These are phyloP conservation scores for Mucor lusitanicus DNA, from an alignment of 371 early-diverging fungal genomes.

Conservation along the genomic window DNA sequence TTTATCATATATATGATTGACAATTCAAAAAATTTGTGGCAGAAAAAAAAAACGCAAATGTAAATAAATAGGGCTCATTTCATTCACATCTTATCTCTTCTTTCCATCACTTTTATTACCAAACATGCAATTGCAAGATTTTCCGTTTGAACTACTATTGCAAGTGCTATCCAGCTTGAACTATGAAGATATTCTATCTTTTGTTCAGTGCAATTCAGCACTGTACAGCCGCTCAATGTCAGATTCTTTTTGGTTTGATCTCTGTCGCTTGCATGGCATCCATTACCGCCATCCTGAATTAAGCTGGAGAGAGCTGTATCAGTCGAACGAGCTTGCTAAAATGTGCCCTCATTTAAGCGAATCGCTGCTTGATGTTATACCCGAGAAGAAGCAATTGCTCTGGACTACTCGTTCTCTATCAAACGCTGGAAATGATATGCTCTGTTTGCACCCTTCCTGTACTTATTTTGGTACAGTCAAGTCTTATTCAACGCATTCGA, in stretches of 20 bases:
- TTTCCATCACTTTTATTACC: neutral
- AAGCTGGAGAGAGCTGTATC: slow-evolving; percentile 11
- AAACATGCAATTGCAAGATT: slow-evolving; percentile 3
- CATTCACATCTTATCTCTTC: neutral
- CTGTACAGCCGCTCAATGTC: slow-evolving; percentile 1
- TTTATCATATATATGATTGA: neutral
- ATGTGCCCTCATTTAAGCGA: slow-evolving; percentile 19
- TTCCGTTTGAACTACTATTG: slow-evolving; percentile 8
- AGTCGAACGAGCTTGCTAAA: neutral
- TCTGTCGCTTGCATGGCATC: slow-evolving; percentile 14
- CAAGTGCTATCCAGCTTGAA: slow-evolving; percentile 3
- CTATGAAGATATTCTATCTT: neutral
- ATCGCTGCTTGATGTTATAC: neutral
- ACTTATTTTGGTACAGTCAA: slow-evolving; percentile 4
- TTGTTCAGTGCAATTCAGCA: neutral
- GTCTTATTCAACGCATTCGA: too few relatives aligned
- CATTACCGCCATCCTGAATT: slow-evolving; percentile 10
- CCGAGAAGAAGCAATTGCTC: slow-evolving; percentile 7
- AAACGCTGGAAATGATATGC: neutral
- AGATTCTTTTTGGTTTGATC: slow-evolving; percentile 15
- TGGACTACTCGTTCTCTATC: neutral
- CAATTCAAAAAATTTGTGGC: neutral
- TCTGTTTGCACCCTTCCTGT: slow-evolving; percentile 12
- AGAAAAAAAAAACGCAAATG: neutral
- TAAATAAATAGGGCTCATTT: neutral